Evolutionary conservation across 1,284 basidiomycete genomes (phyloP).

Genomic region (Pseudomicrostroma phylloplanum): DNA sequence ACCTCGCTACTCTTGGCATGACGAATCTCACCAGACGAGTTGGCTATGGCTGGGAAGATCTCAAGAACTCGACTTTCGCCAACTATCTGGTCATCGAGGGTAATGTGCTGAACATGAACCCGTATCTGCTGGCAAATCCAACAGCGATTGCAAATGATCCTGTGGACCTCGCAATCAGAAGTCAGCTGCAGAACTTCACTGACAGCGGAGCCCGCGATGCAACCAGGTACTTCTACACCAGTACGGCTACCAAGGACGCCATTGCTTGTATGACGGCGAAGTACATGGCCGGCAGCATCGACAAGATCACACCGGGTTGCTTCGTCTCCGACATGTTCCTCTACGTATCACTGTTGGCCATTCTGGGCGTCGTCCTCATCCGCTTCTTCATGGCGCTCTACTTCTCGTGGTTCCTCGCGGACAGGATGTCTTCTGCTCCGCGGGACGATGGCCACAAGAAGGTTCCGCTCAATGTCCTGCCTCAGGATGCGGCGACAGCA

Average conservation of each 20-base stretch:
- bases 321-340: slow-evolving; percentile 84
- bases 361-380: slow-evolving; percentile 79
- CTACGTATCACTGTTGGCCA: slow-evolving; percentile 83
- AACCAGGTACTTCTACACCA: slow-evolving; percentile 55
- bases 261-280: slow-evolving; percentile 41
- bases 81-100: slow-evolving; percentile 67
- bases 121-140: slow-evolving; percentile 74
- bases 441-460: slow-evolving; percentile 52
- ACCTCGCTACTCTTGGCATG: slow-evolving; percentile 23
- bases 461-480: slow-evolving; percentile 88
- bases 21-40: slow-evolving; percentile 25
- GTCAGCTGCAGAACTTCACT: slow-evolving; percentile 57
- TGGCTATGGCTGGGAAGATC: slow-evolving; percentile 46
- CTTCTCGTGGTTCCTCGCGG: slow-evolving; percentile 93
- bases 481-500: slow-evolving; percentile 84
- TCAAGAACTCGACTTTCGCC: slow-evolving; percentile 25
- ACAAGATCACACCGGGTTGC: slow-evolving; percentile 92
- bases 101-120: slow-evolving; percentile 81
- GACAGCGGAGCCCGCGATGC: slow-evolving; percentile 70
- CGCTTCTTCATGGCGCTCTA: slow-evolving; percentile 93
- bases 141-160: slow-evolving; percentile 65
- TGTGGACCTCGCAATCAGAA: slow-evolving; percentile 77
- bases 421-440: slow-evolving; percentile 53
- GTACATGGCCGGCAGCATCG: slow-evolving; percentile 74
- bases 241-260: slow-evolving; percentile 23